phyloP scores from a whole-genome alignment of 2,329 filamentous ascomycete genomes.

The Dothideomycetidae sp. region DNA sequence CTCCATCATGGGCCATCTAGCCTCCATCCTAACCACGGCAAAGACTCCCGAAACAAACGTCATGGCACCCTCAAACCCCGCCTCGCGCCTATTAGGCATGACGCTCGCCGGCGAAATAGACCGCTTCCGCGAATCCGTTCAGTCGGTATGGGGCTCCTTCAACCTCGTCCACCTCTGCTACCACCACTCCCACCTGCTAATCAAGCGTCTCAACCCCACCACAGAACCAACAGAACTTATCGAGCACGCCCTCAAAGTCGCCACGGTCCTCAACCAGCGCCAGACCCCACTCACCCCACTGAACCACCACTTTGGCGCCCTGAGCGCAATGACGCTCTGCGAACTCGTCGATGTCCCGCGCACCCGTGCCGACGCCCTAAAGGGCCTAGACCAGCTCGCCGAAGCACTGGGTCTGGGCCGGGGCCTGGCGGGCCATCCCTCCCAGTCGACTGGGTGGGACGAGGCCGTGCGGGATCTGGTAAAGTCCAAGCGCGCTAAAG shows the following conservation, averaged over 20 bases:
- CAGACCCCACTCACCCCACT: slow-evolving; percentile 46
- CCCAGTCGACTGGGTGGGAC: slow-evolving; percentile 44
- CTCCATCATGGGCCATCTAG: slow-evolving; percentile 42
- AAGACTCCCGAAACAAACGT: slow-evolving; percentile 31
- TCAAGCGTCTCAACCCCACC: slow-evolving; percentile 45
- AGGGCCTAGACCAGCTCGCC: slow-evolving; percentile 41
- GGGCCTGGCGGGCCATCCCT: slow-evolving; percentile 22
- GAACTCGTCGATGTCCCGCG: slow-evolving; percentile 43
- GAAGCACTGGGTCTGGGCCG: slow-evolving; percentile 36
- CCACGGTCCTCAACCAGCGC: slow-evolving; percentile 43
- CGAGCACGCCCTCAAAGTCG: slow-evolving; percentile 45
- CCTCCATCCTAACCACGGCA: slow-evolving; percentile 33
- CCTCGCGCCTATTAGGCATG: slow-evolving; percentile 32
- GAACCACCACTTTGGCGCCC: slow-evolving; percentile 50
- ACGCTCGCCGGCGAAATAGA: slow-evolving; percentile 47
- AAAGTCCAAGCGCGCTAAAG: slow-evolving; percentile 27
- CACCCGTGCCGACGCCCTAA: slow-evolving; percentile 43
- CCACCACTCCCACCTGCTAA: slow-evolving; percentile 54
- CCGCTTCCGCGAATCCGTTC: slow-evolving; percentile 50
- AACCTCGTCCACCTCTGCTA: slow-evolving; percentile 53
- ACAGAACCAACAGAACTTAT: slow-evolving; percentile 44
- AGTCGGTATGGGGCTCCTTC: slow-evolving; percentile 36
- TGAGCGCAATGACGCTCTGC: slow-evolving; percentile 46
- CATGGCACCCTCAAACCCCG: slow-evolving; percentile 28
- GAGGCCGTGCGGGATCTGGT: slow-evolving; percentile 40